phyloP scores from a whole-genome alignment of 768 basidiomycete species.

The Agaricus bisporus region DNA sequence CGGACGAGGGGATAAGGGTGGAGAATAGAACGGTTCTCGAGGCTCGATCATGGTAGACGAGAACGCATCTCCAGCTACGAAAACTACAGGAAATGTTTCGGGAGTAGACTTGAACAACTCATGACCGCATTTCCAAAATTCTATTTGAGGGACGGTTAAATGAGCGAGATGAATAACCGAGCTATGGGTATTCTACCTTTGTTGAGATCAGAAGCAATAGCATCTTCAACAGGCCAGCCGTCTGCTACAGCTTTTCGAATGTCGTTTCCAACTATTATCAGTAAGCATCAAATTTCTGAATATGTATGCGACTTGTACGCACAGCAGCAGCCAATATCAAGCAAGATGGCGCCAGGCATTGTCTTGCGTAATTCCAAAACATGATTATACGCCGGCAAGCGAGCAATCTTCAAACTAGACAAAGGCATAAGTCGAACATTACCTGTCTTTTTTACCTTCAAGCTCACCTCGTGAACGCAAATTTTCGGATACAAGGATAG shows the following conservation, averaged over 20 bases:
- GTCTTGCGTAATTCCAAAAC: conserved; percentile 22
- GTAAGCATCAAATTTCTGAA: neutral
- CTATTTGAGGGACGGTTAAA: conserved; percentile 22
- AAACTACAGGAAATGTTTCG: conserved; percentile 44
- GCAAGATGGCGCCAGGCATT: conserved; percentile 24
- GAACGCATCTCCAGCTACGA: conserved; percentile 51
- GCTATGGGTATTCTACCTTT: conserved; percentile 19
- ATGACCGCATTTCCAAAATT: conserved; percentile 57
- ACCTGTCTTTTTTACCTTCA: too few relatives aligned
- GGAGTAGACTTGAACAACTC: conserved; percentile 48
- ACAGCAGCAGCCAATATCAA: conserved; percentile 41
- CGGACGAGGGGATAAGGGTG: conserved; percentile 1
- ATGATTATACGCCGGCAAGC: conserved; percentile 24
- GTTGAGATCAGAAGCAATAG: conserved; percentile 30
- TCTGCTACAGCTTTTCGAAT: conserved; percentile 30
- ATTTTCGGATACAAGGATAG: conserved; percentile 30
- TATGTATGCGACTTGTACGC: conserved; percentile 7
- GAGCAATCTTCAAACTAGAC: conserved; percentile 24
- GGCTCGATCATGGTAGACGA: conserved; percentile 34
- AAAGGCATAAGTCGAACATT: neutral
- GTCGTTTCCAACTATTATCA: conserved; percentile 32
- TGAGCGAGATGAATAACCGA: neutral
- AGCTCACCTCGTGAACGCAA: conserved; percentile 26
- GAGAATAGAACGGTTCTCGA: conserved; percentile 15
- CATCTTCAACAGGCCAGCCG: conserved; percentile 29